Evolutionary conservation across 1,139 yeast species (phyloP).

Genomic region (Candida gigantensis): DNA sequence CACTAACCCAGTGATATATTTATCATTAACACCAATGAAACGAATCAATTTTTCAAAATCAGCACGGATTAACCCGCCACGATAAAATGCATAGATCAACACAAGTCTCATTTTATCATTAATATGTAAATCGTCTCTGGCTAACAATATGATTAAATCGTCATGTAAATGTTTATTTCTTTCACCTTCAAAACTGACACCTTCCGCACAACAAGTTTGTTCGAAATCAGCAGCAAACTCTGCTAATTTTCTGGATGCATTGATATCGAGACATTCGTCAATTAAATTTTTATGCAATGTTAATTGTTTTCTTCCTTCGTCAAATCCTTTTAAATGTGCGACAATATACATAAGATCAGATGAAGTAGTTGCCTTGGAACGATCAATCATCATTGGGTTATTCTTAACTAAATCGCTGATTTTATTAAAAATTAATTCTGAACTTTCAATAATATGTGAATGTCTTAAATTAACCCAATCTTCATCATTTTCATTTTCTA

Average conservation of each 20-base stretch:
- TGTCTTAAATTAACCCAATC: constrained; percentile 78
- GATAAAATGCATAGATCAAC: constrained; percentile 73
- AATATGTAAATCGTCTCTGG: constrained; percentile 49
- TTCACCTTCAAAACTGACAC: constrained; percentile 70
- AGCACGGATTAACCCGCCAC: constrained; percentile 79
- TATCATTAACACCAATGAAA: constrained; percentile 65
- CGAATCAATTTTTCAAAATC: constrained; percentile 72
- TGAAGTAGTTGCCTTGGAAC: constrained; percentile 59
- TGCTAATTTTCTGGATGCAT: constrained; percentile 55
- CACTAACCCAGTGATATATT: constrained; percentile 52
- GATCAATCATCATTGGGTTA: constrained; percentile 70
- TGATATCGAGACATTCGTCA: constrained; percentile 56
- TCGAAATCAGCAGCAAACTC: constrained; percentile 68
- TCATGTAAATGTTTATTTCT: constrained; percentile 66
- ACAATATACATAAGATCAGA: constrained; percentile 65
- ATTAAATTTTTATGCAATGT: constrained; percentile 61
- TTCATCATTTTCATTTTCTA: constrained; percentile 65
- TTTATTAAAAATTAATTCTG: constrained; percentile 60
- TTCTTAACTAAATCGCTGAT: constrained; percentile 69
- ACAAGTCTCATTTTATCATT: constrained; percentile 76
- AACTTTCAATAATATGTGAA: constrained; percentile 74
- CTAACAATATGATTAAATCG: constrained; percentile 60
- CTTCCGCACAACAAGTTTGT: constrained; percentile 76
- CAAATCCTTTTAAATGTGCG: constrained; percentile 68
- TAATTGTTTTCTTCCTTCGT: constrained; percentile 62